Conservation (phyloP, 495 filamentous ascomycete species). For the Apodospora peruviana region DNA sequence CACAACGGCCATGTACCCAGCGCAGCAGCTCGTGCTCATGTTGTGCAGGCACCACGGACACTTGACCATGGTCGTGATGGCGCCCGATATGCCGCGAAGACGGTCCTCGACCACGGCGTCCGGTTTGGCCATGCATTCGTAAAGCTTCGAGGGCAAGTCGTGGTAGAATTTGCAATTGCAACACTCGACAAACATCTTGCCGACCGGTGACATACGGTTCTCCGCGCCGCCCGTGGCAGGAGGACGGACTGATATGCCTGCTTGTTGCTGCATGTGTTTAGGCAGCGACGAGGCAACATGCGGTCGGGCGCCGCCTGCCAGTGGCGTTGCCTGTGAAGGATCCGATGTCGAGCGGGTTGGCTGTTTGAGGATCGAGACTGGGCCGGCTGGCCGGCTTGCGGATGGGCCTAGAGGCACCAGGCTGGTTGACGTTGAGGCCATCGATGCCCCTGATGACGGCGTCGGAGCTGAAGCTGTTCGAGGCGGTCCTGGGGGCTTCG, state of each 20-base stretch:
- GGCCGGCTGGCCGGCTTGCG: constrained; percentile 5
- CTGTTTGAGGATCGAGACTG: constrained; percentile 27
- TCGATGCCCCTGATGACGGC: background rate
- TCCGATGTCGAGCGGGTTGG: constrained; percentile 13
- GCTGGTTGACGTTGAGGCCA: background rate
- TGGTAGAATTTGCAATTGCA: constrained; percentile 79
- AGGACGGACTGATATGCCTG: constrained; percentile 9
- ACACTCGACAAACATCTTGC: constrained; percentile 76
- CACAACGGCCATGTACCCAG: constrained; percentile 66
- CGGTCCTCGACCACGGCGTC: constrained; percentile 48
- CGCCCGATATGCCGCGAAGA: constrained; percentile 42
- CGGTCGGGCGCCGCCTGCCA: background rate
- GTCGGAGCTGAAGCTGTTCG: constrained; percentile 8
- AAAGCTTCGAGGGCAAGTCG: constrained; percentile 70
- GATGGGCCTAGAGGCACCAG: constrained; percentile 1
- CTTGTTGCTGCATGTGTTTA: constrained; percentile 27
- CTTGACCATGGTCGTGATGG: constrained; percentile 53
- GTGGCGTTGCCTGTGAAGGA: background rate
- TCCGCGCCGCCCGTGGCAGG: background rate
- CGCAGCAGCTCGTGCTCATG: constrained; percentile 67
- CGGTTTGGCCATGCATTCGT: constrained; percentile 65
- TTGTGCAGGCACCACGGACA: constrained; percentile 77
- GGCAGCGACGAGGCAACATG: constrained; percentile 21
- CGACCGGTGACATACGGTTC: constrained; percentile 39
- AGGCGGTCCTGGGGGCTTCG: constrained; percentile 3